phyloP scores from a whole-genome alignment of 2,329 filamentous ascomycete species.

The Fusarium pseudocircinatum region DNA sequence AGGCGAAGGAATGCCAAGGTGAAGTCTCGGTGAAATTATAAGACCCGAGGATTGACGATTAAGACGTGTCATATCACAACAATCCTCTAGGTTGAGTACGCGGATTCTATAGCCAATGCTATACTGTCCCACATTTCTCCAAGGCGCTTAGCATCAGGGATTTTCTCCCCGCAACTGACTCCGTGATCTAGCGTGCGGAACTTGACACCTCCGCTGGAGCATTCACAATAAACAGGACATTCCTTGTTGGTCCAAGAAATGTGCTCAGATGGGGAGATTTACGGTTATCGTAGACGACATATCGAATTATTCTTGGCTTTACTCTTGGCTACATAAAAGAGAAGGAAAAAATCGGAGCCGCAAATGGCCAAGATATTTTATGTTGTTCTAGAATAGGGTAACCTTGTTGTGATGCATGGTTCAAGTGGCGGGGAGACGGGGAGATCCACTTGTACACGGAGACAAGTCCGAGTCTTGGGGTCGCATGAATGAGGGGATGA shows the following conservation, averaged over 20 bases:
- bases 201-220: rapidly evolving
- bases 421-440: neutral
- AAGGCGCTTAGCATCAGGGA: rapidly evolving
- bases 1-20: neutral
- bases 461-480: neutral
- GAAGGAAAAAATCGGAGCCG: neutral
- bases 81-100: rapidly evolving
- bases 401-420: neutral
- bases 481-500: neutral
- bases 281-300: neutral
- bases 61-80: neutral
- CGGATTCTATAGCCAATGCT: neutral
- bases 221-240: neutral
- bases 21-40: neutral
- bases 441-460: neutral
- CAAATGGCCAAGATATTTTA: neutral
- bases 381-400: neutral
- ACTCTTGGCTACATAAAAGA: neutral
- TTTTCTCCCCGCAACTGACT: neutral
- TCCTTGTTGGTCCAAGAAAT: neutral
- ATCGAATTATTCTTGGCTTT: neutral
- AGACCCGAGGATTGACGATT: neutral
- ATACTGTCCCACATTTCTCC: neutral
- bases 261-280: neutral
- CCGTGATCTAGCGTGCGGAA: rapidly evolving